Base-by-base conservation (phyloP, 1,139 yeast species). In the Geotrichum carabidarum region DNA sequence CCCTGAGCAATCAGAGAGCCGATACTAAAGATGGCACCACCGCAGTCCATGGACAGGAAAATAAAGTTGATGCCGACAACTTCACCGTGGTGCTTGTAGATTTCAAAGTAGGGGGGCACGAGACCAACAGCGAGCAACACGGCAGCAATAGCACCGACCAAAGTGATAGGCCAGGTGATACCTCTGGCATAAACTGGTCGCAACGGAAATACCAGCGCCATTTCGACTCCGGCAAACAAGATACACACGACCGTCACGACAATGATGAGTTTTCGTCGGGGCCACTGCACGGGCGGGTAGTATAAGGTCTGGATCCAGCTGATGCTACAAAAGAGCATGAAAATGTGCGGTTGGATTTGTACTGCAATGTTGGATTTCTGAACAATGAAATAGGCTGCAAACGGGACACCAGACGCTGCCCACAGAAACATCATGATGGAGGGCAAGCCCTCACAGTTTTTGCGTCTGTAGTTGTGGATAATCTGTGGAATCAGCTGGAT, bases 1-100 rank as follows among this genome's bases (percentile, higher is more conserved):
- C 61, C 59, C 55, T 67, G 67, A 12, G 65, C 60, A 6, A 65
- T 69, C 37, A 71, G 62, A 68, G 90, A 80, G 58, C 84, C 72
- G 66, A 87, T 74, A 14, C 91, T 85, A 57, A 88, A 78, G 48
- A 88, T 68, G 0, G 98, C 97, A 9, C 98, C 98, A 51, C 78
- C 62, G 8, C 87, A 78, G 68, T 91, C 98, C 66, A 90, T 76
- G n/a, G 74, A 63, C 56, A 91, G 73, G 62, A 91, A 91, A n/a
- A 84, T 63, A 66, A 91, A 89, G 66, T 89, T 89, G 63, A 91
- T 84, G 0, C 98, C 98, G 4, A 89, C 81, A 4, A 91, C 97
- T 48, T 88, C 74, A 2, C 97, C 97, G 49, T 79, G 70, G 58
- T 96, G 78, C 66, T 87, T 87, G 38, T 81, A 80, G 38, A 91